Evolutionary conservation across 2,329 filamentous ascomycete genomes (phyloP).

Genomic region (Ascochyta clinopodiicola): DNA sequence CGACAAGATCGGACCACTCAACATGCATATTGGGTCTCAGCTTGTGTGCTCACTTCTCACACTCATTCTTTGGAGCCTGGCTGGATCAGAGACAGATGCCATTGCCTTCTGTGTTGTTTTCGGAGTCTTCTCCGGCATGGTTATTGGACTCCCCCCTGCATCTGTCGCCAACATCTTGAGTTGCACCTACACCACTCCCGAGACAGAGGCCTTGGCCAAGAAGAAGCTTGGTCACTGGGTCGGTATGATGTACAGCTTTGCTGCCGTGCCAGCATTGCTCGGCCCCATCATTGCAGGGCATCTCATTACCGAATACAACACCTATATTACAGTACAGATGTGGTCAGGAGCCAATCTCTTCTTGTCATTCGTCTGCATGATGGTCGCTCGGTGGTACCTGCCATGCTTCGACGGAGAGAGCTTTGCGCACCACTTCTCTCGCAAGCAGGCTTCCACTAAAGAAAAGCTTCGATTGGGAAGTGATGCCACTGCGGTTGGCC

Average conservation of each 20-base stretch:
- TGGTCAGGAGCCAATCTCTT: conserved; percentile 56
- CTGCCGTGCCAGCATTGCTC: conserved; percentile 53
- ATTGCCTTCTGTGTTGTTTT: conserved; percentile 58
- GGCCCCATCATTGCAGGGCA: conserved; percentile 58
- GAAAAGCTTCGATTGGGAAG: conserved; percentile 15
- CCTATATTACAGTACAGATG: conserved; percentile 55
- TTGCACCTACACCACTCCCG: conserved; percentile 41
- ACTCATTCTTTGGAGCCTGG: conserved; percentile 53
- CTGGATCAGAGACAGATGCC: conserved; percentile 46
- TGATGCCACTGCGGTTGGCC: conserved; percentile 8
- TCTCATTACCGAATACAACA: conserved; percentile 51
- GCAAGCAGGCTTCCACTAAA: conserved; percentile 6
- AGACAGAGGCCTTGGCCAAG: conserved; percentile 36
- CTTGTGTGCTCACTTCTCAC: conserved; percentile 52
- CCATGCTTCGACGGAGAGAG: conserved; percentile 38
- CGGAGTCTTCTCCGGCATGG: conserved; percentile 56
- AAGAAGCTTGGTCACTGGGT: conserved; percentile 59
- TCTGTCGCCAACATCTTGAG: conserved; percentile 56
- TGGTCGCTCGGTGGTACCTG: conserved; percentile 39
- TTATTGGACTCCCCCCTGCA: conserved; percentile 59
- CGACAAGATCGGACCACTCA: conserved; percentile 54
- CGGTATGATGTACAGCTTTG: conserved; percentile 60
- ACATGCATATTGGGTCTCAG: conserved; percentile 55
- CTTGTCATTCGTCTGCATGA: conserved; percentile 52
- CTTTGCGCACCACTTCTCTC: conserved; percentile 17